phyloP scores from a whole-genome alignment of 139 green algal genomes.

The Coelastrella sp. region DNA sequence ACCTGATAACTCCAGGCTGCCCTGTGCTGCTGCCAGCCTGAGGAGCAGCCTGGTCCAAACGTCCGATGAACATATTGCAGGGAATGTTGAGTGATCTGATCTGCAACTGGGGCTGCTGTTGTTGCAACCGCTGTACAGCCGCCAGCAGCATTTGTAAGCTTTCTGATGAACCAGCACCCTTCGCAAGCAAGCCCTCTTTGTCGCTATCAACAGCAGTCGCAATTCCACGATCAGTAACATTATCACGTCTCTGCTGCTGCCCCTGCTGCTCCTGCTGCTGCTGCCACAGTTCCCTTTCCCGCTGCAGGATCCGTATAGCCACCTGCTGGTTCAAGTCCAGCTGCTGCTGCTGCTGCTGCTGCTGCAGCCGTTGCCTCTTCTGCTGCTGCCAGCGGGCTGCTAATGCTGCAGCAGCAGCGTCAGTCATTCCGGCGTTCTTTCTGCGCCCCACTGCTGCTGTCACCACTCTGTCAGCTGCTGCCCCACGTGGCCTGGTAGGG shows the following conservation, averaged over 20 bases:
- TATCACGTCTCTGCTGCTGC: not conserved
- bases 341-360: slow-evolving; percentile 10
- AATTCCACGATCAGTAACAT: too few relatives aligned
- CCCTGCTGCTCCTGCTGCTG: not conserved
- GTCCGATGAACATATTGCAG: not conserved
- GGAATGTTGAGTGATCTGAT: not conserved
- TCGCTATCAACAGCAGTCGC: not conserved
- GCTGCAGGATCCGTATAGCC: not conserved
- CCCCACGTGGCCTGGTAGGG: too few relatives aligned
- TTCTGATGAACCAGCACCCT: not conserved
- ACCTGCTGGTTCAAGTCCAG: not conserved
- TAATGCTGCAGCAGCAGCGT: not conserved
- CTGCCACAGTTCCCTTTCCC: not conserved
- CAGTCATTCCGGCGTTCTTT: too few relatives aligned
- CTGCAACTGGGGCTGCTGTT: not conserved
- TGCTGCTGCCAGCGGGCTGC: not conserved
- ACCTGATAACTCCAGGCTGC: not conserved
- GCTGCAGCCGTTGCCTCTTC: not conserved
- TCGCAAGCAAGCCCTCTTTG: not conserved
- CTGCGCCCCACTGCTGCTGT: too few relatives aligned
- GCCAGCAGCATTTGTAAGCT: not conserved
- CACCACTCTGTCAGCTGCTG: too few relatives aligned
- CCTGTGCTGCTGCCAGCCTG: not conserved
- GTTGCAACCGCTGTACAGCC: not conserved
- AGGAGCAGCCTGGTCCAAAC: not conserved